Percentiles rank a stretch among this genome's conserved stretches.
Evolutionary conservation across 371 early-diverging fungal species (phyloP).

Genomic region (Syncephalastrum racemosum): DNA sequence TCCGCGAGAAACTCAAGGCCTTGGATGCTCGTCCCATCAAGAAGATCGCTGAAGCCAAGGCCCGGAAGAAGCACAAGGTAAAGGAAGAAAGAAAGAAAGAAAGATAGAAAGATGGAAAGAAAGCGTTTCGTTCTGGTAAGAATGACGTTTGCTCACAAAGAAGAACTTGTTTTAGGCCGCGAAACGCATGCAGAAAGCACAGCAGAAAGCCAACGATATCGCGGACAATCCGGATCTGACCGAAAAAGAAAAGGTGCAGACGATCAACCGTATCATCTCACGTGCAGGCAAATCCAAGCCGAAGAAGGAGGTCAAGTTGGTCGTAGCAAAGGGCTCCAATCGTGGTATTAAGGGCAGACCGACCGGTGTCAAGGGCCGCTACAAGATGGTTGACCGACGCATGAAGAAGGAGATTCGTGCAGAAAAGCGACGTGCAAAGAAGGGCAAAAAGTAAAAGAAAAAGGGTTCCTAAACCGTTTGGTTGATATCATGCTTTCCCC

Average conservation of each 20-base stretch:
- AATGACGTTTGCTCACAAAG: neutral
- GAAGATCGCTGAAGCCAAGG: conserved; percentile 98
- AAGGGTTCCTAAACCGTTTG: too few relatives aligned
- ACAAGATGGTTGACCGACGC: conserved; percentile 92
- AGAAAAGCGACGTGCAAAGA: conserved; percentile 69
- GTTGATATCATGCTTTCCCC: too few relatives aligned
- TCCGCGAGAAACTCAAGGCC: conserved; percentile 78
- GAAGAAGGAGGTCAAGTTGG: conserved; percentile 78
- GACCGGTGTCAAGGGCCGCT: conserved; percentile 94
- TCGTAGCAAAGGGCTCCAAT: conserved; percentile 89
- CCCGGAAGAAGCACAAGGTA: conserved; percentile 85
- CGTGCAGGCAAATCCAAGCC: conserved; percentile 69
- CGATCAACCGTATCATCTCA: conserved; percentile 76
- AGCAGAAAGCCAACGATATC: conserved; percentile 87
- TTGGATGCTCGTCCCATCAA: conserved; percentile 96
- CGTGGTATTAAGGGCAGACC: conserved; percentile 92
- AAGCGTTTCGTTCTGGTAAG: neutral
- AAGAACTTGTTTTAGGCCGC: conserved; percentile 23
- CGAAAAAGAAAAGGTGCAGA: conserved; percentile 83
- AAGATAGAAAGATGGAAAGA: too few relatives aligned
- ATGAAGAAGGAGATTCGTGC: conserved; percentile 95
- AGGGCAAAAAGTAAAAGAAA: conserved; percentile 34
- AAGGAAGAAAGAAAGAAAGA: too few relatives aligned
- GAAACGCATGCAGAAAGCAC: conserved; percentile 75
- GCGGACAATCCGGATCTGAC: conserved; percentile 88